Percentiles rank a stretch among this genome's conserved stretches.
Conservation (phyloP, 2,329 filamentous ascomycete genomes). For the Iodosphaeria phyllophila region DNA sequence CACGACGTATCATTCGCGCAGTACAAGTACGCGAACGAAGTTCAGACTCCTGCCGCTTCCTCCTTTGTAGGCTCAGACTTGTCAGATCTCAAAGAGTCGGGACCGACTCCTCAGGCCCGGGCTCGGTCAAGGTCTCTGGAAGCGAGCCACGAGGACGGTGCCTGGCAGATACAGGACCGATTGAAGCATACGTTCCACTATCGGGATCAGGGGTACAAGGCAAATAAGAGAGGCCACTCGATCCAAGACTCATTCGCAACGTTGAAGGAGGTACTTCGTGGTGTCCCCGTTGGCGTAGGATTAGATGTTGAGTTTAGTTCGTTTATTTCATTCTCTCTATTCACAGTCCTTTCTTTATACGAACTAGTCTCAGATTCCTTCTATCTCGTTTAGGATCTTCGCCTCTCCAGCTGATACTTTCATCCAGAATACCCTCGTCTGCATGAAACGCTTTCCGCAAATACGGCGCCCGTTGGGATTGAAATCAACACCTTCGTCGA, state of each 20-base stretch:
- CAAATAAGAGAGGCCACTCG: slow-evolving; percentile 17
- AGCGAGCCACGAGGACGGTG: slow-evolving; percentile 6
- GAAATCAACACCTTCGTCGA: slow-evolving; percentile 21
- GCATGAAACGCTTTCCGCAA: slow-evolving; percentile 16
- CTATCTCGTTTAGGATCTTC: too few species aligned
- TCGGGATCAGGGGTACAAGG: slow-evolving; percentile 18
- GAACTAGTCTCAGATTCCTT: too few species aligned
- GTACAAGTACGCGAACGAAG: slow-evolving; percentile 13
- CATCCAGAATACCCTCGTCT: slow-evolving; percentile 19
- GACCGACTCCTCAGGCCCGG: slow-evolving; percentile 1
- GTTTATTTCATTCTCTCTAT: slow-evolving; percentile 2
- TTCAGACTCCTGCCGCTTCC: slow-evolving; percentile 6
- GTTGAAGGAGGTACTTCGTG: slow-evolving; percentile 16
- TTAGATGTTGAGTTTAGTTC: slow-evolving; percentile 22
- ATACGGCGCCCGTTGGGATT: slow-evolving; percentile 15
- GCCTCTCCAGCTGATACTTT: too few species aligned
- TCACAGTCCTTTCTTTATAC: neutral
- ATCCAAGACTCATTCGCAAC: slow-evolving; percentile 19
- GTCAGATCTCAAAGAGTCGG: too few species aligned
- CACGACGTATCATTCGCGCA: slow-evolving; percentile 19
- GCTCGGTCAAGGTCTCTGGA: slow-evolving; percentile 8
- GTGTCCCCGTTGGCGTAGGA: slow-evolving; percentile 15
- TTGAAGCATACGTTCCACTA: slow-evolving; percentile 20
- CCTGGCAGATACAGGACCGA: slow-evolving; percentile 10
- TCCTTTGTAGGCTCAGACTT: slow-evolving; percentile 2